Conservation (phyloP, 768 basidiomycete species). For the Mycena amicta region DNA sequence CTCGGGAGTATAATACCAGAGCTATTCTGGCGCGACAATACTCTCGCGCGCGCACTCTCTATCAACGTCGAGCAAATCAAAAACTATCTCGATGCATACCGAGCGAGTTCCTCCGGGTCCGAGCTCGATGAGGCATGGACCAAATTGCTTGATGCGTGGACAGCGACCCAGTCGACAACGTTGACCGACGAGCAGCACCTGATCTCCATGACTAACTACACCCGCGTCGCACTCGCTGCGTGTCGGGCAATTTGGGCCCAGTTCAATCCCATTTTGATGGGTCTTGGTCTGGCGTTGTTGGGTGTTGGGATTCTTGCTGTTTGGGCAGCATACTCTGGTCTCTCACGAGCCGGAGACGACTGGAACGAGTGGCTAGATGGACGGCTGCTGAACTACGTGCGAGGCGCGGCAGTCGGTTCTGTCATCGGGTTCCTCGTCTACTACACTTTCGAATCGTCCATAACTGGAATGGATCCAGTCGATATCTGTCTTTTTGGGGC, state of each 20-base stretch:
- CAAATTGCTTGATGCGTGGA: conserved; percentile 51
- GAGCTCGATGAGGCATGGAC: conserved; percentile 75
- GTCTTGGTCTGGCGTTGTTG: conserved; percentile 67
- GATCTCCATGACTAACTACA: conserved; percentile 52
- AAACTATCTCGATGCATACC: conserved; percentile 77
- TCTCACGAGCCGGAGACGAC: conserved; percentile 39
- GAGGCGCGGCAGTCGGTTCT: conserved; percentile 40
- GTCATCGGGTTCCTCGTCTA: conserved; percentile 38
- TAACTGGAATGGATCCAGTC: conserved; percentile 52
- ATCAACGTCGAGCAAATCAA: conserved; percentile 78
- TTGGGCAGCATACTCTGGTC: conserved; percentile 55
- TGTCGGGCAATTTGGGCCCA: conserved; percentile 94
- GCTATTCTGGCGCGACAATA: conserved; percentile 65
- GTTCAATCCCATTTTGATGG: conserved; percentile 82
- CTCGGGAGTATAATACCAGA: conserved; percentile 92
- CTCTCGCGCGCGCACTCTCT: conserved; percentile 61
- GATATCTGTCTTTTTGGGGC: conserved; percentile 55
- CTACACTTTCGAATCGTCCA: conserved; percentile 31
- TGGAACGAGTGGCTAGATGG: conserved; percentile 48
- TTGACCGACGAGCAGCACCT: conserved; percentile 34
- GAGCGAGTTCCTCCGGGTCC: conserved; percentile 62
- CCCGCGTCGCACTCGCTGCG: conserved; percentile 59
- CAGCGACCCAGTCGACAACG: conserved; percentile 28
- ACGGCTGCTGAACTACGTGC: conserved; percentile 34
- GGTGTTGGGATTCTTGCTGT: conserved; percentile 55